Evolutionary conservation across 2,329 filamentous ascomycete genomes (phyloP).

Genomic region (Alternaria hordeiaustralica): DNA sequence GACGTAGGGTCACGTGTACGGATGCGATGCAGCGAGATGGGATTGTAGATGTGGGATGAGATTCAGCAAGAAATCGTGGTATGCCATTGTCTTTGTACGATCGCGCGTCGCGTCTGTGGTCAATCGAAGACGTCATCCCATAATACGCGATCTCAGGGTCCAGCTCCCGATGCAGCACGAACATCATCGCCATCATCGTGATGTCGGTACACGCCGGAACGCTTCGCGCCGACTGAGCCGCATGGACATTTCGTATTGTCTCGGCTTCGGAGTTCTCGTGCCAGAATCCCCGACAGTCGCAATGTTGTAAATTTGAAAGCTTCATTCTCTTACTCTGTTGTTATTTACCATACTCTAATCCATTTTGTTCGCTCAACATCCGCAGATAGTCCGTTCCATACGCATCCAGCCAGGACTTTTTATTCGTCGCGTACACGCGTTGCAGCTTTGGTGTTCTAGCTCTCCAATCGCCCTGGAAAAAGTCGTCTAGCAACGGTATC

Average conservation of each 20-base stretch:
- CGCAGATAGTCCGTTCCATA: not conserved
- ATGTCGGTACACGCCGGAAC: not conserved
- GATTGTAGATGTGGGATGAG: not conserved
- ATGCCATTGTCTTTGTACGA: conserved; percentile 1
- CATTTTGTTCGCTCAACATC: not conserved
- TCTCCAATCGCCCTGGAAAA: not conserved
- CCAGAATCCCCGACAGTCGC: not conserved
- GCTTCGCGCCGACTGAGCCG: not conserved
- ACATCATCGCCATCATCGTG: conserved; percentile 10
- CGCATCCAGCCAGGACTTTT: not conserved
- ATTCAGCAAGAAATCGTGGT: not conserved
- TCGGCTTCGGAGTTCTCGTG: not conserved
- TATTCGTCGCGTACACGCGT: not conserved
- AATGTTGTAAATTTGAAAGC: not conserved
- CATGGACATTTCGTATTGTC: not conserved
- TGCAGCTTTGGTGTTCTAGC: not conserved
- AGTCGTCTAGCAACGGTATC: not conserved
- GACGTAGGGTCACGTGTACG: not conserved
- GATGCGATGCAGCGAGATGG: not conserved
- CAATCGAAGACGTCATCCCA: conserved; percentile 15
- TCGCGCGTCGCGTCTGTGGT: not conserved
- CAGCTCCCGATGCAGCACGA: conserved; percentile 7
- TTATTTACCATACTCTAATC: not conserved
- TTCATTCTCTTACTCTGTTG: not conserved
- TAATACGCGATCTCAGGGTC: conserved; percentile 10